phyloP scores from a whole-genome alignment of 2,329 filamentous ascomycete genomes.

The Aulographum hederae region DNA sequence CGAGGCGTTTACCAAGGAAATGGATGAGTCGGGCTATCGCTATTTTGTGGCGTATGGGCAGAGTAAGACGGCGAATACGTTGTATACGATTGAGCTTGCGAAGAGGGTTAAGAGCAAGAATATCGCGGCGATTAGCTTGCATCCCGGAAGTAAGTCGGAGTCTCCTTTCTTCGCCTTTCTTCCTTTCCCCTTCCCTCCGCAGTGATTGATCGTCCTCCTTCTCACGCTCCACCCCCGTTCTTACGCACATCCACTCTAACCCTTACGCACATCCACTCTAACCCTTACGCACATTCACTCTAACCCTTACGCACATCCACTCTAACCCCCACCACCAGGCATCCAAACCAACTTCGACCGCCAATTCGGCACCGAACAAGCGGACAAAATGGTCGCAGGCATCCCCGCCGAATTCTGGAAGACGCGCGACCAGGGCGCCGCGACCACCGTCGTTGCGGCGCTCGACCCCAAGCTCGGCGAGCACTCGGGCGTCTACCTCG shows the following conservation, averaged over 20 bases:
- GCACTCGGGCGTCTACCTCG: constrained; percentile 1
- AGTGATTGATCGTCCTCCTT: neutral
- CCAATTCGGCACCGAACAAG: no score
- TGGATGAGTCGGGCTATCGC: constrained; percentile 1
- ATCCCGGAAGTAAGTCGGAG: constrained; percentile 3
- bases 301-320: no score
- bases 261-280: no score
- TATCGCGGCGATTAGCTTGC: constrained; percentile 3
- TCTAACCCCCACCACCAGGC: no score
- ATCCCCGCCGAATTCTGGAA: no score
- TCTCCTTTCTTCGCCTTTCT: neutral
- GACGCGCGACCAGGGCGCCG: neutral
- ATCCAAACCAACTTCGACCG: neutral
- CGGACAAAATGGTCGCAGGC: no score
- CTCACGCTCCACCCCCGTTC: no score
- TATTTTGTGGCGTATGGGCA: constrained; percentile 3
- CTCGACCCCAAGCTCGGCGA: neutral
- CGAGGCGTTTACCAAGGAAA: neutral
- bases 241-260: no score
- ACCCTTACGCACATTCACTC: no score
- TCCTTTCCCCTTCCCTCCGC: neutral
- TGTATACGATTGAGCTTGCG: constrained; percentile 2
- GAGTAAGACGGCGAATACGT: constrained; percentile 5
- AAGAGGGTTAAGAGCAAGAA: constrained; percentile 1
- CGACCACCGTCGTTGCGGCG: neutral